phyloP scores from a whole-genome alignment of 164 flowering plant genomes.

The Piper longum region DNA sequence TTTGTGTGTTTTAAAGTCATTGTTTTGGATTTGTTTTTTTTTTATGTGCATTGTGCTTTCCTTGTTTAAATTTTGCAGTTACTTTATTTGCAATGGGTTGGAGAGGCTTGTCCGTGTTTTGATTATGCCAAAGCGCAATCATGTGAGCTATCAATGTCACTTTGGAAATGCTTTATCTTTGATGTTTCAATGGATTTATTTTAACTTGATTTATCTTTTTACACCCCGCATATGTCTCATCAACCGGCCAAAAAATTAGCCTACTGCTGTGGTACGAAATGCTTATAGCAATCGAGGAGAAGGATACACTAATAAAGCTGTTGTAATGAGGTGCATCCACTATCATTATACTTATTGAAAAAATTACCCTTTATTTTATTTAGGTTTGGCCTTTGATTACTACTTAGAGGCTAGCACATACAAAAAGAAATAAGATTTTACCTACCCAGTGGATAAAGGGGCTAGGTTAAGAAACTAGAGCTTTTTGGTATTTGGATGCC shows the following conservation, averaged over 20 bases:
- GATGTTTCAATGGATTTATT: neutral
- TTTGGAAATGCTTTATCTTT: neutral
- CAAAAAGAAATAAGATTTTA: too few species aligned
- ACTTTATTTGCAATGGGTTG: constrained; percentile 71
- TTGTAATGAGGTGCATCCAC: constrained; percentile 54
- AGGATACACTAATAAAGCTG: constrained; percentile 84
- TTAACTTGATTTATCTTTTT: neutral
- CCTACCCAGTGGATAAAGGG: too few species aligned
- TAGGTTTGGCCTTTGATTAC: too few species aligned
- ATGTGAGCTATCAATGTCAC: constrained; percentile 28
- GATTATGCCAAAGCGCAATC: constrained; percentile 66
- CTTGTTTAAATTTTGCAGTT: constrained; percentile 21
- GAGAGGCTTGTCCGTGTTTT: constrained; percentile 70
- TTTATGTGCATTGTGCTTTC: neutral
- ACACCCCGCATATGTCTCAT: neutral
- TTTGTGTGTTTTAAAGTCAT: neutral
- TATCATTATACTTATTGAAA: neutral
- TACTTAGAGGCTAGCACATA: too few species aligned
- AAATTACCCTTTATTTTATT: too few species aligned
- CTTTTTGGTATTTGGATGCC: too few species aligned
- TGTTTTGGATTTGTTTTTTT: neutral
- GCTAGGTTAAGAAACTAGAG: too few species aligned
- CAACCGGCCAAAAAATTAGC: constrained; percentile 24
- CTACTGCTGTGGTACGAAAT: constrained; percentile 48
- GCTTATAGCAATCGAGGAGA: constrained; percentile 56